Conservation (phyloP, 2,329 filamentous ascomycete genomes). For the Daldinia sp. region DNA sequence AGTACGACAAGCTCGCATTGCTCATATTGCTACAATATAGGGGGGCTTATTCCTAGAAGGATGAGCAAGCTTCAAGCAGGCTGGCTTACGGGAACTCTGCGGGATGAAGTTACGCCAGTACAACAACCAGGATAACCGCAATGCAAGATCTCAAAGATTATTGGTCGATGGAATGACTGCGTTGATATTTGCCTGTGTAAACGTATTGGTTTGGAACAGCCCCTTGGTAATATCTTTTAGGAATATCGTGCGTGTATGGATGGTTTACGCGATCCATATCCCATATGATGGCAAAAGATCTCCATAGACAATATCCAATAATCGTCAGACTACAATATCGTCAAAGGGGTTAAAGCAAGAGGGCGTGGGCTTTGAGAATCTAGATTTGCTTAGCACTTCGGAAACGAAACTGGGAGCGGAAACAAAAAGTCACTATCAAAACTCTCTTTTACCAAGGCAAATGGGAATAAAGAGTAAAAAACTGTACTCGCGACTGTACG, state of each 20-base stretch:
- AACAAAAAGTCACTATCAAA: not conserved
- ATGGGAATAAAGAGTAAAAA: not conserved
- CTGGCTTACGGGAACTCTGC: slow-evolving; percentile 33
- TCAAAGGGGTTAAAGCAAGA: not conserved
- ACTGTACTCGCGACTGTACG: too few species aligned
- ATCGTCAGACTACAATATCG: not conserved
- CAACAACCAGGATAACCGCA: slow-evolving; percentile 31
- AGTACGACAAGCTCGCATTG: slow-evolving; percentile 31
- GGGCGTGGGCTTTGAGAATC: not conserved
- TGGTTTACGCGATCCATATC: slow-evolving; percentile 12
- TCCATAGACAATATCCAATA: slow-evolving; percentile 12
- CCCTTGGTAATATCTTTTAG: slow-evolving; percentile 7
- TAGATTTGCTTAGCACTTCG: slow-evolving; percentile 6
- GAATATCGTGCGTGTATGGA: slow-evolving; percentile 13
- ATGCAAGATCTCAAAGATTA: slow-evolving; percentile 19
- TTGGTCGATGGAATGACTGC: slow-evolving; percentile 26
- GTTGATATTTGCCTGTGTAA: slow-evolving; percentile 31
- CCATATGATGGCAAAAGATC: not conserved
- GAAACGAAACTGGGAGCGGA: not conserved
- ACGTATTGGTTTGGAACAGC: slow-evolving; percentile 17
- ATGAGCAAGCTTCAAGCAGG: slow-evolving; percentile 31
- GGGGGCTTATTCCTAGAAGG: slow-evolving; percentile 14
- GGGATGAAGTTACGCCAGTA: slow-evolving; percentile 37
- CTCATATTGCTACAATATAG: slow-evolving; percentile 30
- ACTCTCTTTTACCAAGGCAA: not conserved